Base-by-base conservation (phyloP, 2,329 filamentous ascomycete genomes). In the Lachnellula subtilissima region DNA sequence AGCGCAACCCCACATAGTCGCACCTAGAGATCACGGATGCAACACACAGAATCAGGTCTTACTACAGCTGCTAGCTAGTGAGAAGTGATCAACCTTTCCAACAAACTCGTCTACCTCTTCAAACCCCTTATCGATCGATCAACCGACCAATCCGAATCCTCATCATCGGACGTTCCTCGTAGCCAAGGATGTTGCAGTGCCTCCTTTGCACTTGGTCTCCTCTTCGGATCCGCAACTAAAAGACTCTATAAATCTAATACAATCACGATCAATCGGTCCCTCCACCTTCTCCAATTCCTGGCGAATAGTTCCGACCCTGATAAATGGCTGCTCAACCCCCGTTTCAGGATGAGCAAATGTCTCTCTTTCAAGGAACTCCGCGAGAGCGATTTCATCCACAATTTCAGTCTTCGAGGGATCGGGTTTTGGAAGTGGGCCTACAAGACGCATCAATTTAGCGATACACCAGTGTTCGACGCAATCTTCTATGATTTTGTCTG, bases 381-480 rank as follows among this genome's bases (percentile, higher is more conserved):
- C n/a, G 3, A 32, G 8, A 2, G 15, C 3, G 12, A 35, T 36
- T 8, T 28, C 28, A 22, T 32, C 22, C 6, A 25, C 12, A 3
- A 25, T 12, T 2, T 8, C 47, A 1, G 14, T 19, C 11, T 48
- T 35, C 8, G 8, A 32, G 7, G 28, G 8, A 28, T 62, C 48
- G 54, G 64, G 61, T 28, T 48, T 39, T 47, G 40, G 50, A 35
- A 65, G 50, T 7, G 23, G 25, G 2, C 63, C 59, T 49, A 65
- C 40, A 11, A 64, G 60, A 54, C 59, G 54, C 7, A 58, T 56
- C 35, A 66, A 59, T 49, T 66, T 64, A 2, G 64, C 63, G 48
- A 65, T 64, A 49, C 63, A 66, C 60, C 60, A 65, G 22, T 61
- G 52, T 56, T 65, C 64, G 6, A 57, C 58, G 5, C 43, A 48